Conservation (phyloP, 768 basidiomycete genomes). For the Omphalotus guepiniiformis region DNA sequence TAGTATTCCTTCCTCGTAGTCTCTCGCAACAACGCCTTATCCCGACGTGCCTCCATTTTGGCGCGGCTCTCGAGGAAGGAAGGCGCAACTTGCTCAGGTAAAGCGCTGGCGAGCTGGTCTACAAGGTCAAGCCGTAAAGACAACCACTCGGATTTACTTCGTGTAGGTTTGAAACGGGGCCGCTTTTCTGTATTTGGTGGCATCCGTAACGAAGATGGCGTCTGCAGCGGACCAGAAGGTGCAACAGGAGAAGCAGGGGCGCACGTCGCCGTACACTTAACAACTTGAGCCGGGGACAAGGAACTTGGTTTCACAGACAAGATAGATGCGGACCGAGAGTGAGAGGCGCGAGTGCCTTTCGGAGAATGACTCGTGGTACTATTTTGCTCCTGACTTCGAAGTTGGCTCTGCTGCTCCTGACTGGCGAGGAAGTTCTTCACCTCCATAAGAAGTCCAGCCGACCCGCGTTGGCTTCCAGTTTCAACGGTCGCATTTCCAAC, state of each 20-base stretch:
- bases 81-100: not conserved
- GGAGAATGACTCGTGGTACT: not conserved
- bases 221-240: not conserved
- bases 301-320: not conserved
- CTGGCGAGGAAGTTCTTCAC: not conserved
- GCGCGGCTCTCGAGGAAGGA: not conserved
- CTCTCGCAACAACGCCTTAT: not conserved
- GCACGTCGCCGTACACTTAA: not conserved
- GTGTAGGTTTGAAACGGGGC: not conserved
- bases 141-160: conserved; percentile 2
- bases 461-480: not conserved
- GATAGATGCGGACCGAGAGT: not conserved
- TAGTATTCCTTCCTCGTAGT: not conserved
- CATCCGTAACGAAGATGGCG: not conserved
- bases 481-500: not conserved
- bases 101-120: not conserved
- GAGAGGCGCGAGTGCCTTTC: not conserved
- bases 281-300: not conserved
- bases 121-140: not conserved
- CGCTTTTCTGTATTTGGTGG: not conserved
- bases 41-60: not conserved
- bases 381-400: not conserved
- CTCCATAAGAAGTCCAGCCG: not conserved
- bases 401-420: no score
- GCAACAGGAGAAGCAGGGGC: not conserved